These are phyloP conservation scores for Penicillium thymicola DNA, from an alignment of 2,329 filamentous ascomycete genomes.

Conservation along the genomic window DNA sequence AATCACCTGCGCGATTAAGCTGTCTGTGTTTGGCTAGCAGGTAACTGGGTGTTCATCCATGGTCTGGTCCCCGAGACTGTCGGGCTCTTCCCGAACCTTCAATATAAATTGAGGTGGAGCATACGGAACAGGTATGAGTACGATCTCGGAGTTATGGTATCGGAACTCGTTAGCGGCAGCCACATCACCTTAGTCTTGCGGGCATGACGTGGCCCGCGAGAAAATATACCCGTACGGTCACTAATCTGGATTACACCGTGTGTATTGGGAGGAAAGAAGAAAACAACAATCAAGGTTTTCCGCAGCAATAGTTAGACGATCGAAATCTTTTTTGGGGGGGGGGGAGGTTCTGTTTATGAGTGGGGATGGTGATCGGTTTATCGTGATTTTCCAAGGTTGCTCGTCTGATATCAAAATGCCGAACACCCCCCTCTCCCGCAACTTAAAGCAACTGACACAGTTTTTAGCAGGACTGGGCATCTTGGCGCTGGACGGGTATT, in stretches of 20 bases:
- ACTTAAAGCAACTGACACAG: not conserved
- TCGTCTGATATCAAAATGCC: not conserved
- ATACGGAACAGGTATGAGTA: not conserved
- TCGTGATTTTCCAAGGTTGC: not conserved
- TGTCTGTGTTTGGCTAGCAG: not conserved
- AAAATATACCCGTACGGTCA: conserved; percentile 12
- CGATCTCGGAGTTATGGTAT: not conserved
- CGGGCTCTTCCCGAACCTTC: not conserved
- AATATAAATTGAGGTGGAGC: not conserved
- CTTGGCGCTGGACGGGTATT: conserved; percentile 2
- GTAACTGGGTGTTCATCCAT: not conserved
- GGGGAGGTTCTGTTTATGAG: not conserved
- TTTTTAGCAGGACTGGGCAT: not conserved
- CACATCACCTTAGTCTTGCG: not conserved
- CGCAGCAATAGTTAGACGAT: not conserved
- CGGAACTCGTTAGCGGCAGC: conserved; percentile 8
- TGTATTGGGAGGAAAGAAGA: not conserved
- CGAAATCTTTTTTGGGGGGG: not conserved
- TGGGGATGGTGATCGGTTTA: not conserved
- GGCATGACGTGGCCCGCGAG: conserved; percentile 14
- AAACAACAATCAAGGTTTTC: not conserved
- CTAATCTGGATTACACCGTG: not conserved
- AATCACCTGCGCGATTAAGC: not conserved
- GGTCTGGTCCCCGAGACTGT: not conserved
- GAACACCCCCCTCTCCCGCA: not conserved